These are phyloP conservation scores for Nyssa sinensis DNA, from an alignment of 148 eudicot species.

Conservation along the genomic window DNA sequence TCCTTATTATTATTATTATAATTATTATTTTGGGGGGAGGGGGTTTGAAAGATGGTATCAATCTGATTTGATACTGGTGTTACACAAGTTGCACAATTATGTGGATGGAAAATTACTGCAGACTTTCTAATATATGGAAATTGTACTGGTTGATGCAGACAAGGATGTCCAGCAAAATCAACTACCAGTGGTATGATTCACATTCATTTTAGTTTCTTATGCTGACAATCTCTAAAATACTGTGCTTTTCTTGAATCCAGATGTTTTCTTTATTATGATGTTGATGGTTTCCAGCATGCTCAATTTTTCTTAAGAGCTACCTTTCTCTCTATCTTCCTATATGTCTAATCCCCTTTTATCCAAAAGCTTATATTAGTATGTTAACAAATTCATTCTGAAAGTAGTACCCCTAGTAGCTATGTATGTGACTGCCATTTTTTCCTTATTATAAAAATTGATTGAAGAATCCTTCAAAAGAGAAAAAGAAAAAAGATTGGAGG, in stretches of 20 bases:
- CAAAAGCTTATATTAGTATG: not conserved
- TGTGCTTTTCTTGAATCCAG: not conserved
- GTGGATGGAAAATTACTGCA: not conserved
- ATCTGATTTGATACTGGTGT: not conserved
- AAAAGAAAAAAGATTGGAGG: not conserved
- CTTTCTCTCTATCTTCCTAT: not conserved
- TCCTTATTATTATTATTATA: not conserved
- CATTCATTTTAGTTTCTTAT: constrained; percentile 10
- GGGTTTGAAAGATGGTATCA: not conserved
- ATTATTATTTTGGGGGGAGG: no score
- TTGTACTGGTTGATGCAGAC: constrained; percentile 36
- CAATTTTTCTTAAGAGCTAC: not conserved
- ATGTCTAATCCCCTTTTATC: not conserved
- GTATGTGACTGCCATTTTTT: not conserved
- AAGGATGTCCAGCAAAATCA: constrained; percentile 36
- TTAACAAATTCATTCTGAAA: not conserved
- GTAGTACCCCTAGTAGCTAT: not conserved
- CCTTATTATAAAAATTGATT: not conserved
- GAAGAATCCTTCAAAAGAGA: not conserved
- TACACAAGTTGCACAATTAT: not conserved
- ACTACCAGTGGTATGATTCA: constrained; percentile 42
- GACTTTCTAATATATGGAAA: constrained; percentile 4
- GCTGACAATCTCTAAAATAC: not conserved
- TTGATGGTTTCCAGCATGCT: constrained; percentile 3
- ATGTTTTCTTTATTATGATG: not conserved